These are phyloP conservation scores for Stachybotrys elegans DNA, from an alignment of 2,329 filamentous ascomycete species.

Conservation along the genomic window DNA sequence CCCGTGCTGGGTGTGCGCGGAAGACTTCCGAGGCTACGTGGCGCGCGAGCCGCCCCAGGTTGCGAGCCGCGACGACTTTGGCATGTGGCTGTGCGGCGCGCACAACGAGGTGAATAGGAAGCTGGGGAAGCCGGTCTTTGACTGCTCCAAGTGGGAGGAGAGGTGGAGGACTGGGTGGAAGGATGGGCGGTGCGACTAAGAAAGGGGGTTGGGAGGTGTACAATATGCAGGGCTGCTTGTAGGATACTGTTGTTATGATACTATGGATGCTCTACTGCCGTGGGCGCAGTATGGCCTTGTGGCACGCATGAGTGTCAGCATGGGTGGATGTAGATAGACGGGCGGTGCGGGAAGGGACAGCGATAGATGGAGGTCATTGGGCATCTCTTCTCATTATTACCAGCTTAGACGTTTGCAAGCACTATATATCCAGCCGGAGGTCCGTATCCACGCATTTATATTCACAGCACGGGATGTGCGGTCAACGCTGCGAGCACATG, in stretches of 20 bases:
- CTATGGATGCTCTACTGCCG: too few relatives aligned
- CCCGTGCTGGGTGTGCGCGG: constrained; percentile 92
- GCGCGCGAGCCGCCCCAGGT: constrained; percentile 60
- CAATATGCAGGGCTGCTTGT: not conserved
- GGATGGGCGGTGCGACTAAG: constrained; percentile 57
- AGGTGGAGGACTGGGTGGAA: constrained; percentile 90
- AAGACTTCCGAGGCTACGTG: constrained; percentile 85
- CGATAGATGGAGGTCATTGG: too few relatives aligned
- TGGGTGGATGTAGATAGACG: too few relatives aligned
- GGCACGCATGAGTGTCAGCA: too few relatives aligned
- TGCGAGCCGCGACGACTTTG: constrained; percentile 63
- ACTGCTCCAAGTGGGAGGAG: constrained; percentile 88
- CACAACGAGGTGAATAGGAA: constrained; percentile 88
- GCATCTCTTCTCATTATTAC: too few relatives aligned
- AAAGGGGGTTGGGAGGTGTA: constrained; percentile 9
- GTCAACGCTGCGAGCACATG: too few relatives aligned
- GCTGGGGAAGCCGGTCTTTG: constrained; percentile 84
- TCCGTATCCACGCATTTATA: too few relatives aligned
- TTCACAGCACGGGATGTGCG: too few relatives aligned
- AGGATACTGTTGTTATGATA: not conserved
- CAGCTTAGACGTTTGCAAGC: too few relatives aligned
- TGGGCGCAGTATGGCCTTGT: too few relatives aligned
- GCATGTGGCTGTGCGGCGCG: constrained; percentile 76
- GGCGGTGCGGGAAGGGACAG: too few relatives aligned
- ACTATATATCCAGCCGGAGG: too few relatives aligned